These are phyloP conservation scores for Gonium pectorale DNA, from an alignment of 139 green algal species.

Conservation along the genomic window DNA sequence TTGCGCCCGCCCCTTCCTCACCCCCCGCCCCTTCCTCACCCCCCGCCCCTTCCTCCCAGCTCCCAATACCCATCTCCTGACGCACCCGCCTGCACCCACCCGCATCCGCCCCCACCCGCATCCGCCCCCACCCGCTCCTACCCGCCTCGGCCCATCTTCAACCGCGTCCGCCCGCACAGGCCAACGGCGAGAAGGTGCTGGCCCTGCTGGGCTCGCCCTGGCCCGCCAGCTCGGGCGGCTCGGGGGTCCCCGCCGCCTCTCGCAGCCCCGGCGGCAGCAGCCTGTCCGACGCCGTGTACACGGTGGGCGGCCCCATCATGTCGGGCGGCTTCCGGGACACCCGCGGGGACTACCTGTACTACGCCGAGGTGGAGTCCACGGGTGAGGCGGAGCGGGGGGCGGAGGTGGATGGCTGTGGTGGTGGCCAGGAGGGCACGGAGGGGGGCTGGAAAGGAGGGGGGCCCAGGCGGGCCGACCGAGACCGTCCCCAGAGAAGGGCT, in stretches of 20 bases:
- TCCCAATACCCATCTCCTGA: too few species aligned
- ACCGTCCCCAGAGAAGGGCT: too few species aligned
- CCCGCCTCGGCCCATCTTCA: background rate
- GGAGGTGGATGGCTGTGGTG: too few species aligned
- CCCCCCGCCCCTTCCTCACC: too few species aligned
- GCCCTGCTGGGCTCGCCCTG: conserved; percentile 10
- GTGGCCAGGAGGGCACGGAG: too few species aligned
- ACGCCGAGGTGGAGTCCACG: conserved; percentile 16
- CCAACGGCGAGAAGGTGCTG: conserved; percentile 31
- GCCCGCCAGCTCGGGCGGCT: background rate
- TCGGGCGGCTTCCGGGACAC: conserved; percentile 11
- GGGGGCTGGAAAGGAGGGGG: too few species aligned
- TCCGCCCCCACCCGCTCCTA: too few species aligned
- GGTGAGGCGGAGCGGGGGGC: background rate
- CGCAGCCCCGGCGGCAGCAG: background rate
- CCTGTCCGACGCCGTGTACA: conserved; percentile 19
- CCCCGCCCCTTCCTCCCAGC: too few species aligned
- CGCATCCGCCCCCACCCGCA: too few species aligned
- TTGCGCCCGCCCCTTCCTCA: background rate
- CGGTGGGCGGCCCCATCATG: conserved; percentile 23
- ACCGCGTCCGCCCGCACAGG: background rate
- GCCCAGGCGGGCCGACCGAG: too few species aligned
- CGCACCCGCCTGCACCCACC: too few species aligned
- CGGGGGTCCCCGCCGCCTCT: background rate
- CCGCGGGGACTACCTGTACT: conserved; percentile 21